Evolutionary conservation across 768 basidiomycete genomes (phyloP), one percentile per base, ranked within the genome.

Genomic region (Hygrophoropsis aurantiaca): DNA sequence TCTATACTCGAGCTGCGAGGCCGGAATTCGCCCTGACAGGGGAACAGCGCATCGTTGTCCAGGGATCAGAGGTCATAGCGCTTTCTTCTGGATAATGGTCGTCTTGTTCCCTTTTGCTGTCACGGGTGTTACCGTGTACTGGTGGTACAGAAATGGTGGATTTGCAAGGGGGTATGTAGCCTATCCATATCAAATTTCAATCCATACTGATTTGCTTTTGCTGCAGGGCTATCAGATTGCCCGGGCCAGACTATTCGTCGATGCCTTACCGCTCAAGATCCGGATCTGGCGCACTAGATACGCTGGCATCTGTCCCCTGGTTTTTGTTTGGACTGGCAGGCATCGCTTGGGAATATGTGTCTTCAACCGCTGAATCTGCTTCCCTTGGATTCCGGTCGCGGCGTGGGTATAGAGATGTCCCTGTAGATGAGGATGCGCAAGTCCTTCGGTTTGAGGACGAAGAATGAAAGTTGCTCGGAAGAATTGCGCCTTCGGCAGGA

Each of bases 341-440:
- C 2, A 81, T 91, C 47, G 87, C 81, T 3, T 85, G 78, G 69
- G 86, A 85, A 60, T 82, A 79, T 66, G 73, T 84, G 2, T 59
- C 74, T 0, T 80, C 79, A 18, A 70, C 64, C 42, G 52, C 79
- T 37, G 80, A 79, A 13, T 53, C 54, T 1, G 7, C 68, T 4
- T 60, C 62, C 4, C 55, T 67, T 25, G 61, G 71, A 36, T 73
- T 80, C 52, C 69, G 74, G 13, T 47, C 77, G 8, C 72, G 81
- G 46, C 70, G 81, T 16, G 90, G 90, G 32, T 93, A 88, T 56
- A 74, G 90, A 55, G 78, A 88, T 56, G 64, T 93, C 42, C 81
- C 88, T 1, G 78, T 92, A 43, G 91, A 94, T 59, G 90, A 92
- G 64, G 91, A 94, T 65, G 90, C 90, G 18, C 90, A 90, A 67